Conservation (phyloP, 805 yeast genomes). For the Torulaspora microellipsoides region DNA sequence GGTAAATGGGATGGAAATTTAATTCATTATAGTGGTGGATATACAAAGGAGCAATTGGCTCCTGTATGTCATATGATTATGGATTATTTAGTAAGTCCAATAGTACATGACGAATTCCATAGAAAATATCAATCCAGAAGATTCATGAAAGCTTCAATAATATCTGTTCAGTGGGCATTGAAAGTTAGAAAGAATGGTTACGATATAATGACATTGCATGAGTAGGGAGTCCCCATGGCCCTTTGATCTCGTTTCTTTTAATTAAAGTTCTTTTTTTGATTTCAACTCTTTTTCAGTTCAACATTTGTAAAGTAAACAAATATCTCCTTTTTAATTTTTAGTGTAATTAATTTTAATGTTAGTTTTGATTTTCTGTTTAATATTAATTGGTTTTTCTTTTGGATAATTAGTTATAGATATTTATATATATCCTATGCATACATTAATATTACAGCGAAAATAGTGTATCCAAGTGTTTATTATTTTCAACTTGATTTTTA, state of each 20-base stretch:
- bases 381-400: background rate
- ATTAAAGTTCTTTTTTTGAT: too few species aligned
- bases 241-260: too few species aligned
- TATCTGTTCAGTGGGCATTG: slow-evolving; percentile 82
- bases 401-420: background rate
- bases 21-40: slow-evolving; percentile 89
- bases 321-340: background rate
- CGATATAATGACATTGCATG: slow-evolving; percentile 39
- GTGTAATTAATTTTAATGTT: background rate
- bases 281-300: too few species aligned
- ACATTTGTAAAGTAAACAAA: too few species aligned
- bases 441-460: slow-evolving; percentile 11
- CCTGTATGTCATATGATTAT: slow-evolving; percentile 71
- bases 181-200: slow-evolving; percentile 40
- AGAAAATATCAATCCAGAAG: slow-evolving; percentile 87
- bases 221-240: slow-evolving; percentile 9
- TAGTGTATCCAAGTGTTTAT: slow-evolving; percentile 9
- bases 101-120: slow-evolving; percentile 87
- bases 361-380: slow-evolving; percentile 1
- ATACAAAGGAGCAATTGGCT: slow-evolving; percentile 63
- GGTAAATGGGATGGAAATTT: slow-evolving; percentile 81
- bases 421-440: too few species aligned
- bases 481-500: slow-evolving; percentile 9
- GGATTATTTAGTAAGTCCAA: slow-evolving; percentile 73
- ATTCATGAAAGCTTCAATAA: slow-evolving; percentile 77